A percentile compares a stretch with the other conserved stretches of the same genome.
These are phyloP conservation scores for Quercus suber DNA, from an alignment of 306 rosid genomes.

Conservation along the genomic window DNA sequence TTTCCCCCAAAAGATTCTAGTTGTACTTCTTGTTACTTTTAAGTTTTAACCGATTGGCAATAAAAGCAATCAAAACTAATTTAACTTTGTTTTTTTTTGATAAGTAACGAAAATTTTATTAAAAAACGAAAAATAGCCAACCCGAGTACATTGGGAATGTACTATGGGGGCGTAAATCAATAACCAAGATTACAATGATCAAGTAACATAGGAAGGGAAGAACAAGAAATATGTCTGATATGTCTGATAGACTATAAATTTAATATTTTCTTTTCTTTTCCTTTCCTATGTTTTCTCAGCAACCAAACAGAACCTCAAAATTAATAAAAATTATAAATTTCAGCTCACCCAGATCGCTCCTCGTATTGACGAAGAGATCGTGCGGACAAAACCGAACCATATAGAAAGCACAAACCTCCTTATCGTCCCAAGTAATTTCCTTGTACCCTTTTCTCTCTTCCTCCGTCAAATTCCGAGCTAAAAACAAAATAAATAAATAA, in stretches of 20 bases:
- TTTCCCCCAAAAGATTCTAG: background rate
- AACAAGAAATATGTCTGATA: too few relatives aligned
- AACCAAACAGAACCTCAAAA: constrained; percentile 6
- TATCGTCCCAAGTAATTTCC: constrained; percentile 90
- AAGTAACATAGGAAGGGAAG: too few relatives aligned
- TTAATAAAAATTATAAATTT: background rate
- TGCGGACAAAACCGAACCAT: constrained; percentile 99
- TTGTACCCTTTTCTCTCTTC: constrained; percentile 83
- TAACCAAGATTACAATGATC: too few relatives aligned
- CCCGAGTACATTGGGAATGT: too few relatives aligned
- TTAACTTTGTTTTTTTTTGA: too few relatives aligned
- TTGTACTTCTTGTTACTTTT: background rate
- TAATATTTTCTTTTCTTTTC: too few relatives aligned
- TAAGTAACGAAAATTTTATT: too few relatives aligned
- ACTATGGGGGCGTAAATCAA: too few relatives aligned
- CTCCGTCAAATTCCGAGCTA: constrained; percentile 94
- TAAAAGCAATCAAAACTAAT: background rate
- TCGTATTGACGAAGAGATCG: constrained; percentile 93
- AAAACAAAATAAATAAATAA: background rate
- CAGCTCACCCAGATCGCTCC: constrained; percentile 91
- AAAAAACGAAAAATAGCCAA: too few relatives aligned
- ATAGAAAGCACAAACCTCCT: constrained; percentile 86
- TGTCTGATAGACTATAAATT: too few relatives aligned
- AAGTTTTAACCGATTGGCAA: background rate
- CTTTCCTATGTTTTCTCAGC: background rate